Conservation (phyloP, 768 basidiomycete species). For the Pilatotrama ljubarskyi region DNA sequence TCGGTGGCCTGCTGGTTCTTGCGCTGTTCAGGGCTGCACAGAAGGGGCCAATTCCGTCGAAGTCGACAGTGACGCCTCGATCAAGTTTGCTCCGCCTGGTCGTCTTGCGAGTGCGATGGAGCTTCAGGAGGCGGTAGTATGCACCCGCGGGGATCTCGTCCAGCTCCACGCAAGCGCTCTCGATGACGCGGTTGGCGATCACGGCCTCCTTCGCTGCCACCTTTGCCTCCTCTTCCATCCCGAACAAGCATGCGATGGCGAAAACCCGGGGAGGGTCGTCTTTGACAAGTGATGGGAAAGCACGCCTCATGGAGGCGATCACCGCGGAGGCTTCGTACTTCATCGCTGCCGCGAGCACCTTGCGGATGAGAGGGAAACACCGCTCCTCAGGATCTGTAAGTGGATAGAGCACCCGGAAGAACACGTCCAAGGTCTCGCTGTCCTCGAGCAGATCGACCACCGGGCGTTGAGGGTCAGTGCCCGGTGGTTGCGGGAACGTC, state of each 20-base stretch:
- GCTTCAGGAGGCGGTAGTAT: constrained; percentile 14
- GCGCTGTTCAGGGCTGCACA: too few species aligned
- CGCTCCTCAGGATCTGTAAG: constrained; percentile 22
- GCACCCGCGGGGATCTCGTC: constrained; percentile 12
- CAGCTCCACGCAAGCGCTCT: constrained; percentile 7
- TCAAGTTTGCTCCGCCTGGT: neutral
- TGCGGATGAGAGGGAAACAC: neutral
- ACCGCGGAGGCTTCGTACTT: constrained; percentile 35
- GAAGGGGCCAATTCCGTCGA: neutral
- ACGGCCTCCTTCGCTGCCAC: constrained; percentile 50
- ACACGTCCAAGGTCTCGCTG: constrained; percentile 29
- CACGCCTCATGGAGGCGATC: constrained; percentile 12
- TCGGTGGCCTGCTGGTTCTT: neutral
- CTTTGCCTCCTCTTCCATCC: constrained; percentile 36
- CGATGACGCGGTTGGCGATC: constrained; percentile 47
- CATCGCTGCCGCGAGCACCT: constrained; percentile 23
- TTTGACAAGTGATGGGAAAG: constrained; percentile 28
- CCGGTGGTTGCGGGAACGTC: constrained; percentile 46
- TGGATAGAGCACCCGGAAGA: constrained; percentile 39
- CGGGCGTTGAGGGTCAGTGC: constrained; percentile 19
- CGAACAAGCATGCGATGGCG: constrained; percentile 36
- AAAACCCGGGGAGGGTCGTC: constrained; percentile 35
- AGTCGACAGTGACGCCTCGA: neutral
- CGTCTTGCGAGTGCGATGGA: neutral
- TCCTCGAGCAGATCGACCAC: constrained; percentile 35